Base-by-base conservation (phyloP, 257 asterid species). In the Pogostemon cablin region DNA sequence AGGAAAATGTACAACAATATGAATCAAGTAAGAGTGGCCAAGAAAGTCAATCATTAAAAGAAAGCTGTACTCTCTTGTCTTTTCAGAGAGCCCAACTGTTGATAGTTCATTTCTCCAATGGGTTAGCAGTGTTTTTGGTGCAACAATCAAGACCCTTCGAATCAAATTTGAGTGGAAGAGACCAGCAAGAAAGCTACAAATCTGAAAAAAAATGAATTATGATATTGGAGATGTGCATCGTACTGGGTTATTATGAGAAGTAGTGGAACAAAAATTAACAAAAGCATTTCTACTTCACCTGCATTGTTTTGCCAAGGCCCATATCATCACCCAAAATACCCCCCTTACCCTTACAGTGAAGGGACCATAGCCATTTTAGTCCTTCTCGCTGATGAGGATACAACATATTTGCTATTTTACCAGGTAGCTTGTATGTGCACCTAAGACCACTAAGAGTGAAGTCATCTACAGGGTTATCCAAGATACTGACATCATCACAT, bases 301-400 rank as follows among this genome's bases (percentile, higher is more conserved):
- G 98, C 98, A 93, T 93, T 61, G 98, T 93, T 89, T 93, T 93
- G 50, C 98, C 98, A 41, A 93, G 86, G 58, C 98, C 98, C 98
- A 93, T 93, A 70, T 93, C 98, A 78, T 93, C 98, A 15, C 97
- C 97, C 83, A 93, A 81, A 9, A 93, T 81, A 35, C 98, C 98
- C 20, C 98, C 98, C 78, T 90, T 86, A 43, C 95, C 93, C 83
- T 79, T 87, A 69, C 87, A 90, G 72, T 90, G 98, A 76, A 93
- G 95, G 66, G 95, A 87, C 98, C 98, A 93, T 10, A 93, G 92
- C 98, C 98, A 93, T 73, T 93, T 88, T 73, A 93, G 79, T 64
- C 98, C 98, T 44, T 90, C 97, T 47, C 95, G 84, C 66, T 93
- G 98, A 81, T 93, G 98, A 75, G 98, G 95, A 81, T 78, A 93